Conservation (phyloP, 176 grass and related monocot species). For the Zea mays region DNA sequence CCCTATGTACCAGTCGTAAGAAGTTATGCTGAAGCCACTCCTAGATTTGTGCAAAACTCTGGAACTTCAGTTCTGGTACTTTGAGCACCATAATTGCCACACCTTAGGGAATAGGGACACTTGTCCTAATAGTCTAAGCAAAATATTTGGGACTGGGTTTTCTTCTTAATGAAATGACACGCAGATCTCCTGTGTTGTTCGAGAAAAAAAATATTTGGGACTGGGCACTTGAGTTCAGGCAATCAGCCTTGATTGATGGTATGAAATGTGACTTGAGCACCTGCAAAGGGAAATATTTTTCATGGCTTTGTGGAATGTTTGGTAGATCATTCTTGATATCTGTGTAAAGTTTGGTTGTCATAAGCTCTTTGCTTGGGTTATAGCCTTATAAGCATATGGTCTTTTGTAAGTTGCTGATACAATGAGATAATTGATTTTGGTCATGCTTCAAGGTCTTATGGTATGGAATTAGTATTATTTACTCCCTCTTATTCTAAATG, state of each 20-base stretch:
- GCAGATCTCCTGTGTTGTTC: too few species aligned
- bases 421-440: neutral
- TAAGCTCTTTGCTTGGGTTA: constrained; percentile 10
- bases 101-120: neutral
- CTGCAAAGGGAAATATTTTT: neutral
- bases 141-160: neutral
- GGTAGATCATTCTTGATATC: neutral
- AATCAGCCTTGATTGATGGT: neutral
- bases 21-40: neutral
- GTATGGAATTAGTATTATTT: neutral
- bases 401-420: constrained; percentile 20
- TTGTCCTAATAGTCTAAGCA: constrained; percentile 11
- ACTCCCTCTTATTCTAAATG: neutral
- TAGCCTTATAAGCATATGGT: constrained; percentile 14
- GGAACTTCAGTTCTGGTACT: neutral
- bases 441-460: constrained; percentile 11
- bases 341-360: neutral
- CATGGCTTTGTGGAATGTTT: neutral
- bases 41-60: constrained; percentile 3
- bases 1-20: neutral
- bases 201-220: neutral
- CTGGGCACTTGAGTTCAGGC: neutral
- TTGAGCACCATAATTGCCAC: neutral
- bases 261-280: constrained; percentile 13
- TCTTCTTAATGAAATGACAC: too few species aligned